Evolutionary conservation across 2,329 filamentous ascomycete genomes (phyloP).

Genomic region (Cladosporium sp.): DNA sequence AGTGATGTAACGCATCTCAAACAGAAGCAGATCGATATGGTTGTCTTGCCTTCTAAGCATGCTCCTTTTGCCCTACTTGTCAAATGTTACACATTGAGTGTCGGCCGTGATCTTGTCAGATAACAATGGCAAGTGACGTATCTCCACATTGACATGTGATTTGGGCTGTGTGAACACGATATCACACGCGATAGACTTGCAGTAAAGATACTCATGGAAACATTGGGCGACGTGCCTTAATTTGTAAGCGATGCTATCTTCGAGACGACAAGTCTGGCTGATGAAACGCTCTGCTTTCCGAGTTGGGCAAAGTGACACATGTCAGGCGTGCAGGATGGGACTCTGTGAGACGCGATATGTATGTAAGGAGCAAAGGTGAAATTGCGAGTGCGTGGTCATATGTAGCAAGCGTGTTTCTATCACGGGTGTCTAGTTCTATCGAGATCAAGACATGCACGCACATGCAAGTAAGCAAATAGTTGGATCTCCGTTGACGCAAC

Average conservation of each 20-base stretch:
- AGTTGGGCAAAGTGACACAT: neutral
- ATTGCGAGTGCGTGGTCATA: neutral
- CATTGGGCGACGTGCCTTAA: neutral
- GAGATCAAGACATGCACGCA: neutral
- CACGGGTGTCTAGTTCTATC: too few relatives aligned
- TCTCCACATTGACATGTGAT: neutral
- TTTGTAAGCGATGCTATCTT: neutral
- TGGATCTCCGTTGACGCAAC: neutral
- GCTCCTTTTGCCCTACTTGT: neutral
- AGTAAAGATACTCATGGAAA: neutral
- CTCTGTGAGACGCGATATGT: neutral
- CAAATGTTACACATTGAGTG: neutral
- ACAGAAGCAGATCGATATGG: neutral
- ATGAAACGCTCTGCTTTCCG: neutral
- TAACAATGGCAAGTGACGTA: neutral
- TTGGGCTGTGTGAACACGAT: neutral
- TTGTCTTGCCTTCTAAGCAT: neutral
- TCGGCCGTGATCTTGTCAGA: neutral
- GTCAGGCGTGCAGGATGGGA: neutral
- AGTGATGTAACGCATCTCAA: neutral
- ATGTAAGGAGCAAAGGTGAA: neutral
- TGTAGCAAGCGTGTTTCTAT: too few relatives aligned
- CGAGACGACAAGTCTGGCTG: neutral
- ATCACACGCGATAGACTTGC: neutral
- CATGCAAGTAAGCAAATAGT: neutral